Percentiles rank a stretch among this genome's conserved stretches.
Conservation (phyloP, 1,284 basidiomycete genomes). For the Entoloma clypeatum region DNA sequence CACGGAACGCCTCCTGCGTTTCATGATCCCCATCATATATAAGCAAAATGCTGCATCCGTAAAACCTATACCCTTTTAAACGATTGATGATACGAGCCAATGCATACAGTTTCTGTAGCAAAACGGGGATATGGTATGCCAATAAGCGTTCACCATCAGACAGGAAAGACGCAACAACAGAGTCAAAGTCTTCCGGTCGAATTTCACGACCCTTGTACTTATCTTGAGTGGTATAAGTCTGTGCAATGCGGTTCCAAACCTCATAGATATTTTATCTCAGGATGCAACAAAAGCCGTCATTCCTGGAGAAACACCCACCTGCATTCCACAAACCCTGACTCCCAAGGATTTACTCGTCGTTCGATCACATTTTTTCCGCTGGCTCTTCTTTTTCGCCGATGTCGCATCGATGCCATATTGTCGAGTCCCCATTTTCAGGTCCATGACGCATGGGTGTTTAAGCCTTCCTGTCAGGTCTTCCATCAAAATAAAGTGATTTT, state of each 20-base stretch:
- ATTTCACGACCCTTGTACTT: slow-evolving; percentile 96
- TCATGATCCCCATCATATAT: slow-evolving; percentile 97
- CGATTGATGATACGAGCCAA: slow-evolving; percentile 88
- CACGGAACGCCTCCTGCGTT: slow-evolving; percentile 72
- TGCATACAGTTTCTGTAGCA: slow-evolving; percentile 91
- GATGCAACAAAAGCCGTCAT: background rate
- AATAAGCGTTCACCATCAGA: slow-evolving; percentile 82
- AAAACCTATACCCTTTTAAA: slow-evolving; percentile 93
- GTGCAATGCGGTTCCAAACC: slow-evolving; percentile 86
- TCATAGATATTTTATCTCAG: slow-evolving; percentile 30
- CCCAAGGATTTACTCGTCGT: slow-evolving; percentile 92
- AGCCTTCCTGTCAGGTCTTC: slow-evolving; percentile 96
- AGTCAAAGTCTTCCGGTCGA: slow-evolving; percentile 79
- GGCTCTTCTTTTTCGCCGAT: slow-evolving; percentile 91
- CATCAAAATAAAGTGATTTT: slow-evolving; percentile 98
- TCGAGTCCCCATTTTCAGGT: slow-evolving; percentile 98
- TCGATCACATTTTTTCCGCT: slow-evolving; percentile 96
- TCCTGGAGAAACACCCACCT: slow-evolving; percentile 55
- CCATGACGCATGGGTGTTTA: slow-evolving; percentile 92
- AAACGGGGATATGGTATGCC: slow-evolving; percentile 87
- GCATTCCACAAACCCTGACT: slow-evolving; percentile 97
- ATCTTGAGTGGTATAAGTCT: slow-evolving; percentile 90
- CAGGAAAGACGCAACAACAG: slow-evolving; percentile 81
- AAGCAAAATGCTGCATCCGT: slow-evolving; percentile 94
- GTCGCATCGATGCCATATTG: slow-evolving; percentile 98